Percentiles rank a stretch among this genome's conserved stretches.
phyloP scores from a whole-genome alignment of 1,284 basidiomycete genomes.

The Flammula alnicola region DNA sequence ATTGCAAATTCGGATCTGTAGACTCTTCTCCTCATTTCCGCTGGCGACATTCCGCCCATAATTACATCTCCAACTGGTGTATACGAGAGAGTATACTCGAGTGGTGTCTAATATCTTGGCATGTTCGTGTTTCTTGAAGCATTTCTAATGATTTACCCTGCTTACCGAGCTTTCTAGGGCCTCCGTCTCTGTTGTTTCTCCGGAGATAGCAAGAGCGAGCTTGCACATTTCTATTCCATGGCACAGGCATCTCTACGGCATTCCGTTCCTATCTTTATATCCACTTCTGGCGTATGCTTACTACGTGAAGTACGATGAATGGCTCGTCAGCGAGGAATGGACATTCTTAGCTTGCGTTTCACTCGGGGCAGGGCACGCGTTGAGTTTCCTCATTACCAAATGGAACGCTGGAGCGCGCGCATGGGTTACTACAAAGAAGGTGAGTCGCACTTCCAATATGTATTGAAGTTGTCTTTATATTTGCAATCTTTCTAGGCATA shows the following conservation, averaged over 20 bases:
- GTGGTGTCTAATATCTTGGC: not conserved
- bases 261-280: constrained; percentile 88
- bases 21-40: constrained; percentile 3
- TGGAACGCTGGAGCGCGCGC: constrained; percentile 89
- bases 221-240: constrained; percentile 83
- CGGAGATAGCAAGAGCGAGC: constrained; percentile 83
- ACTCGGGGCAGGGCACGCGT: constrained; percentile 86
- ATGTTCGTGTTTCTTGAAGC: constrained; percentile 11
- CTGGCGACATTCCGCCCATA: constrained; percentile 10
- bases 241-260: constrained; percentile 80
- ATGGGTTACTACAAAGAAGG: constrained; percentile 76
- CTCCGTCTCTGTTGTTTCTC: constrained; percentile 72
- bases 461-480: constrained; percentile 2
- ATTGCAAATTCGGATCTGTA: too few relatives aligned
- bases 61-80: constrained; percentile 5
- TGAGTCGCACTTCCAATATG: constrained; percentile 32
- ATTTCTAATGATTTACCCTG: too few relatives aligned
- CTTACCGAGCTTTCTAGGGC: constrained; percentile 30
- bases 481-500: constrained; percentile 52
- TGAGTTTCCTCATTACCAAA: constrained; percentile 90
- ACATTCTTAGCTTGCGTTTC: constrained; percentile 92
- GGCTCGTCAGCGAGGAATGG: constrained; percentile 93
- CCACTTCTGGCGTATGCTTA: constrained; percentile 93
- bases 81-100: constrained; percentile 13
- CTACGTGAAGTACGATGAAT: constrained; percentile 88